A percentile compares a stretch with the other conserved stretches of the same genome.
Conservation (phyloP, 805 yeast genomes). For the Hanseniaspora vineae region DNA sequence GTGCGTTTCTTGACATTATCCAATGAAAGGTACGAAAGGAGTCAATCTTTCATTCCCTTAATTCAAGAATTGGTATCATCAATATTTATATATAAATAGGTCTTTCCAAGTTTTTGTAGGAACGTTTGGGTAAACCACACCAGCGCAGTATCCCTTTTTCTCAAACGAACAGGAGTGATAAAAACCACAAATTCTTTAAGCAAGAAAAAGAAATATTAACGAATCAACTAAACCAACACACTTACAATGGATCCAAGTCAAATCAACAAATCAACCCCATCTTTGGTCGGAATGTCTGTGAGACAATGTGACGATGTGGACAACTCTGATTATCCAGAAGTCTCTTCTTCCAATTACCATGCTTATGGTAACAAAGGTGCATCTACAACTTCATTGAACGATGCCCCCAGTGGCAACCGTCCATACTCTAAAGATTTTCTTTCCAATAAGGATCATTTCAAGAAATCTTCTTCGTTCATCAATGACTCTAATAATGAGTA, state of each 20-base stretch:
- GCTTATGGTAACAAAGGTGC: conserved; percentile 6
- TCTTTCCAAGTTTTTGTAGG: no score
- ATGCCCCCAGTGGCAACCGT: no score
- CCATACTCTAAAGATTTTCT: neutral
- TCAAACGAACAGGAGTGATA: no score
- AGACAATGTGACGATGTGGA: conserved; percentile 16
- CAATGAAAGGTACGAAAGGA: no score
- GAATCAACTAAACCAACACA: neutral
- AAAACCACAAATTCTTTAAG: no score
- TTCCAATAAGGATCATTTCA: conserved; percentile 6
- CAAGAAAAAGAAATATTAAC: neutral
- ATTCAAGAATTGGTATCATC: no score
- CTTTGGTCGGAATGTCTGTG: conserved; percentile 19
- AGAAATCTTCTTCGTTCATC: conserved; percentile 6
- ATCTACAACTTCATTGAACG: no score
- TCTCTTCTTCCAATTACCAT: neutral
- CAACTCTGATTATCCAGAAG: conserved; percentile 12
- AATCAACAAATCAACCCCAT: conserved; percentile 10
- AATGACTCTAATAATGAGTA: conserved; percentile 3
- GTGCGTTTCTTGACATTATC: no score
- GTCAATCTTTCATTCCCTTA: no score
- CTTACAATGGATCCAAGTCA: conserved; percentile 1
- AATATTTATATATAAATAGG: no score
- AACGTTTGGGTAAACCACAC: no score
- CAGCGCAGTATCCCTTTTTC: no score